phyloP scores from a whole-genome alignment of 2,329 filamentous ascomycete genomes.

The Lecanoromycetidae sp. region DNA sequence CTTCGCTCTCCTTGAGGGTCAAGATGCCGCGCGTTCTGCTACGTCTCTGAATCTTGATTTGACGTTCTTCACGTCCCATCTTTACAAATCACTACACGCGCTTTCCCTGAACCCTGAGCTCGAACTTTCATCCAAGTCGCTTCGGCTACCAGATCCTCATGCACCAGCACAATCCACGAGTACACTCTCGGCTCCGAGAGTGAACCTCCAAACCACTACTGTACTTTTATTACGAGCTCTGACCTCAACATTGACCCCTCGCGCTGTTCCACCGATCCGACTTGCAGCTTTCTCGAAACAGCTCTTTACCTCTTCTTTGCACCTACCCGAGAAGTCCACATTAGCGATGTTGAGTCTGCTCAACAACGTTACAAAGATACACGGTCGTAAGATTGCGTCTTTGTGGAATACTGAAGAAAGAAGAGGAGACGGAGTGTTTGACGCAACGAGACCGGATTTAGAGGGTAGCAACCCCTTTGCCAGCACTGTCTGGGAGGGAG shows the following conservation, averaged over 20 bases:
- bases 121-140: conserved; percentile 64
- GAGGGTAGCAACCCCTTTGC: conserved; percentile 87
- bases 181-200: conserved; percentile 32
- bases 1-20: conserved; percentile 87
- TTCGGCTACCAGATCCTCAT: conserved; percentile 59
- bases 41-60: conserved; percentile 76
- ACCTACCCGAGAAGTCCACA: conserved; percentile 80
- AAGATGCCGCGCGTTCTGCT: conserved; percentile 79
- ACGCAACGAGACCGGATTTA: conserved; percentile 58
- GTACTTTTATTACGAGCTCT: conserved; percentile 82
- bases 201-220: conserved; percentile 91
- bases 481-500: conserved; percentile 84
- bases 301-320: conserved; percentile 67
- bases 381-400: conserved; percentile 69
- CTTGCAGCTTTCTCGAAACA: conserved; percentile 92
- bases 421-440: conserved; percentile 78
- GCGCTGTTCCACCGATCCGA: conserved; percentile 65
- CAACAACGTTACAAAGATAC: conserved; percentile 64
- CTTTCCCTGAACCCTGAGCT: conserved; percentile 74
- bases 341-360: conserved; percentile 69
- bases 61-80: conserved; percentile 86
- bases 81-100: conserved; percentile 73
- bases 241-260: conserved; percentile 66
- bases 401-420: conserved; percentile 93
- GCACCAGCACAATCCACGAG: conserved; percentile 31